A percentile compares a stretch with the other conserved stretches of the same genome.
Conservation (phyloP, 345 rosid genomes). For the Luvunga scandens region DNA sequence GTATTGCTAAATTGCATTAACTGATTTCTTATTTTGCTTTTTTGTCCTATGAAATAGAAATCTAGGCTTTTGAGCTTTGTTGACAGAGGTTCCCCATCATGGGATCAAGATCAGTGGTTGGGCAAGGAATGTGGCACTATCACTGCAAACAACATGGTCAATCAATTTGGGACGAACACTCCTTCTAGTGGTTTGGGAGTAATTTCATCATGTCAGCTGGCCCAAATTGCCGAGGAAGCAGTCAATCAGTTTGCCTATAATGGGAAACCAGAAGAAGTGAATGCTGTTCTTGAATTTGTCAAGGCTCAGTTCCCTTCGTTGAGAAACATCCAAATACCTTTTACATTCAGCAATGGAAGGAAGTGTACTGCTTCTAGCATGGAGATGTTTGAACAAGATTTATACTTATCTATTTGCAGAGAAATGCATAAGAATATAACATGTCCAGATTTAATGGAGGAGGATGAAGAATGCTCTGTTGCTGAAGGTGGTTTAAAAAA, state of each 20-base stretch:
- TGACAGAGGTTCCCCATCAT: conserved; percentile 65
- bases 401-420: conserved; percentile 42
- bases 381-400: conserved; percentile 63
- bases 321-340: conserved; percentile 40
- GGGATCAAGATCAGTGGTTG: conserved; percentile 50
- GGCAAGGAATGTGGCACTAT: conserved; percentile 33
- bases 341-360: conserved; percentile 37
- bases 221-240: conserved; percentile 46
- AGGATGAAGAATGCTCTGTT: conserved; percentile 25
- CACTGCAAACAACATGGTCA: conserved; percentile 28
- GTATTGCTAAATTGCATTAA: not conserved
- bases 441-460: conserved; percentile 21
- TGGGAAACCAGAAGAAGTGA: conserved; percentile 46
- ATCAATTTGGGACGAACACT: conserved; percentile 30
- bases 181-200: conserved; percentile 34
- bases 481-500: conserved; percentile 32
- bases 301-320: conserved; percentile 45
- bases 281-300: conserved; percentile 51
- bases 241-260: conserved; percentile 36
- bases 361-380: conserved; percentile 33
- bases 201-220: conserved; percentile 38
- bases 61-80: conserved; percentile 82
- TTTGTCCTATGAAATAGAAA: conserved; percentile 52
- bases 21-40: conserved; percentile 10
- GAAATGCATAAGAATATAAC: conserved; percentile 32